Conservation (phyloP, 768 basidiomycete species). For the Mycena albidolilacea region DNA sequence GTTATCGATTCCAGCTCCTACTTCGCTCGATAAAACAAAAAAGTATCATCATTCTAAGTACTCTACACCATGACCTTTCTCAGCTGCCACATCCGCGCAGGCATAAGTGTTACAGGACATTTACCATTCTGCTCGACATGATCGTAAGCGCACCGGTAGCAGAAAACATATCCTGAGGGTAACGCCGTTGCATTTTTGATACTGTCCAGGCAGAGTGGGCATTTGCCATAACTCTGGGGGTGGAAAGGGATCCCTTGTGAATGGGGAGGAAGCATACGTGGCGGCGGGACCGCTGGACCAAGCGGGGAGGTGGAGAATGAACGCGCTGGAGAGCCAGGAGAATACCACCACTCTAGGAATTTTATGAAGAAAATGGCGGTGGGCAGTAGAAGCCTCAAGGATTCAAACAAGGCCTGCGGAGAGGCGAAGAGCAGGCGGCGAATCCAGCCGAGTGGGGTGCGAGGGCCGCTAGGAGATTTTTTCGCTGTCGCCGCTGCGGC, state of each 20-base stretch:
- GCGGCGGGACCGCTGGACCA: slow-evolving; percentile 84
- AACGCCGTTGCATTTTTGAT: slow-evolving; percentile 92
- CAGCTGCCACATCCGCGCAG: slow-evolving; percentile 84
- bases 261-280: slow-evolving; percentile 81
- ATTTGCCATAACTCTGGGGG: slow-evolving; percentile 79
- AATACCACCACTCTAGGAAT: slow-evolving; percentile 99
- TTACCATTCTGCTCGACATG: slow-evolving; percentile 82
- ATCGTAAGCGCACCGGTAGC: slow-evolving; percentile 92
- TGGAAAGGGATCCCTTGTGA: slow-evolving; percentile 79
- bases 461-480: slow-evolving; percentile 44
- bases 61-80: slow-evolving; percentile 86
- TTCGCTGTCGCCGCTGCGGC: slow-evolving; percentile 51
- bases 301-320: slow-evolving; percentile 74
- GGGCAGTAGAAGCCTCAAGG: slow-evolving; percentile 83
- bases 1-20: no score
- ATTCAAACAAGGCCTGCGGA: slow-evolving; percentile 81
- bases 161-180: slow-evolving; percentile 95
- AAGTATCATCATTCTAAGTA: slow-evolving; percentile 53
- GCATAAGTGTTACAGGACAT: slow-evolving; percentile 91
- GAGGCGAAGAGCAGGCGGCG: slow-evolving; percentile 64
- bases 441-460: slow-evolving; percentile 56
- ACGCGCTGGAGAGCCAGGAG: slow-evolving; percentile 88
- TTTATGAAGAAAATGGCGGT: slow-evolving; percentile 96
- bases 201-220: slow-evolving; percentile 81
- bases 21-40: no score